phyloP scores from a whole-genome alignment of 1,139 yeast genomes.

The Yamadazyma sp. region DNA sequence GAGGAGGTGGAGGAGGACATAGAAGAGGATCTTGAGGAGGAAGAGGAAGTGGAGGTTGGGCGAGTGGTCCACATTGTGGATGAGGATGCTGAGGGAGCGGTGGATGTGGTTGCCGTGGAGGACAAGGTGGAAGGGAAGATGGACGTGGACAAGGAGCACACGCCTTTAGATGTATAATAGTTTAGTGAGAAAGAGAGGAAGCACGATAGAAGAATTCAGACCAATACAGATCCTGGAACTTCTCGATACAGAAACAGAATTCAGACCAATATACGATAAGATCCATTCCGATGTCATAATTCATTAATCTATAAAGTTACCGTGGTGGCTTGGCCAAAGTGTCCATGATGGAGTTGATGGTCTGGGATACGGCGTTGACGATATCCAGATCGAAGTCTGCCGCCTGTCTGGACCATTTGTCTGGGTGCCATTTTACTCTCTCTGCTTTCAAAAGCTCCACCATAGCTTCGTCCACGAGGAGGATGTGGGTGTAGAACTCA shows the following conservation, averaged over 20 bases:
- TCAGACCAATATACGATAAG: too few species aligned
- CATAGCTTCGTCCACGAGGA: slow-evolving; percentile 13
- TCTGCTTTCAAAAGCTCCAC: slow-evolving; percentile 44
- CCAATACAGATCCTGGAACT: too few species aligned
- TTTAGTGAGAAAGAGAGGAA: background rate
- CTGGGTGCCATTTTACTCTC: slow-evolving; percentile 71
- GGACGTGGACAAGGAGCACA: slow-evolving; percentile 7
- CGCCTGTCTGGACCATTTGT: slow-evolving; percentile 50
- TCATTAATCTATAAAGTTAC: background rate
- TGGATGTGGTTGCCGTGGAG: slow-evolving; percentile 11
- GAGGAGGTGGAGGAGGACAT: slow-evolving; percentile 33
- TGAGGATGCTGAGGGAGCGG: slow-evolving; percentile 23
- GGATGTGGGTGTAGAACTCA: slow-evolving; percentile 26
- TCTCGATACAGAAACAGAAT: too few species aligned
- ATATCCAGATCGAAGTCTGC: slow-evolving; percentile 23
- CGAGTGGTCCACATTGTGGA: too few species aligned
- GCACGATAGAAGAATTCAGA: too few species aligned
- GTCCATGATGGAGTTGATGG: slow-evolving; percentile 11
- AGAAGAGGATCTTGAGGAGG: slow-evolving; percentile 28
- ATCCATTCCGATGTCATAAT: background rate
- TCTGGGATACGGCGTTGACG: slow-evolving; percentile 25
- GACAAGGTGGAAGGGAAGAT: slow-evolving; percentile 7
- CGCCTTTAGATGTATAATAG: slow-evolving; percentile 11
- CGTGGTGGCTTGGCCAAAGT: too few species aligned
- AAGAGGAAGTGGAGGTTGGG: slow-evolving; percentile 29